phyloP scores from a whole-genome alignment of 306 rosid species.

The Albizia julibrissin region DNA sequence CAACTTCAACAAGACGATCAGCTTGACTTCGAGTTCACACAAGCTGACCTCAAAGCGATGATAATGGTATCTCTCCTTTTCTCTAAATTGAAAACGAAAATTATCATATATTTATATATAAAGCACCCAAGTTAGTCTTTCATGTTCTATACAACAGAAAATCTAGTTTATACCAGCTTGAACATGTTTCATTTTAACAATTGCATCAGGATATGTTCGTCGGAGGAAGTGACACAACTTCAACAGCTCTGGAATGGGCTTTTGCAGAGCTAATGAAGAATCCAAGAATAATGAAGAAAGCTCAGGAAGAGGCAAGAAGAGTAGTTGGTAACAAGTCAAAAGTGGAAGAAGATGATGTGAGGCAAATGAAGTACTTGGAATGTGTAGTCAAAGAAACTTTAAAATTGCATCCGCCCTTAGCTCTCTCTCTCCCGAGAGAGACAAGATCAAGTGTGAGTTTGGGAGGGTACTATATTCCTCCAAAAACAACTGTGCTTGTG shows the following conservation, averaged over 20 bases:
- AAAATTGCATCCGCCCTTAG: conserved; percentile 42
- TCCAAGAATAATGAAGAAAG: conserved; percentile 19
- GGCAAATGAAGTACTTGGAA: conserved; percentile 46
- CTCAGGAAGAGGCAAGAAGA: conserved; percentile 50
- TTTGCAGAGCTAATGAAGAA: conserved; percentile 8
- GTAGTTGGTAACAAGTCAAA: conserved; percentile 6
- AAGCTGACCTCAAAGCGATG: conserved; percentile 6
- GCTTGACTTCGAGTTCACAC: conserved; percentile 17
- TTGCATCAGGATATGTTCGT: conserved; percentile 14
- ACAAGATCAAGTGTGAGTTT: conserved; percentile 9
- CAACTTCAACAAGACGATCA: not conserved
- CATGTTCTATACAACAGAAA: no score
- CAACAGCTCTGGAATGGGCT: conserved; percentile 6
- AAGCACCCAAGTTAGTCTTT: no score
- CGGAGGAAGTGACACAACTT: conserved; percentile 11
- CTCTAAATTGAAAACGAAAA: not conserved
- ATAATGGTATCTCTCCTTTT: not conserved
- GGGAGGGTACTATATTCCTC: conserved; percentile 36
- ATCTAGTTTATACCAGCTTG: not conserved
- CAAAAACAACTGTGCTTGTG: conserved; percentile 28
- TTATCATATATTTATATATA: no score
- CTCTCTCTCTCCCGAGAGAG: conserved; percentile 39
- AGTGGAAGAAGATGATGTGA: conserved; percentile 35
- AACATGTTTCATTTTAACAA: not conserved
- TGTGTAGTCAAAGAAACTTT: conserved; percentile 35